phyloP scores from a whole-genome alignment of 345 rosid species.

The Bruguiera sexangula region DNA sequence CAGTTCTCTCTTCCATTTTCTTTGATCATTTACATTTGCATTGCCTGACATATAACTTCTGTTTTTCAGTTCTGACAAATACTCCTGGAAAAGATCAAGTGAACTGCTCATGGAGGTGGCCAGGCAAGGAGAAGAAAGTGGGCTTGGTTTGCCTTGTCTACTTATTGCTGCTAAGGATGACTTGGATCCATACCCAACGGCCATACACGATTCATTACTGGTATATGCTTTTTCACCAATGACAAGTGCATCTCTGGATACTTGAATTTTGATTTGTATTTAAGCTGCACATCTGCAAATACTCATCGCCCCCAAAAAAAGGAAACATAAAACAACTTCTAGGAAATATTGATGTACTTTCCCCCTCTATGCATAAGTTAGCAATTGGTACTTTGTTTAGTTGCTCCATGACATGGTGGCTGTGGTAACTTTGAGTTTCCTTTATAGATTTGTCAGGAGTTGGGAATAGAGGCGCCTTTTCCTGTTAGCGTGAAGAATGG shows the following conservation, averaged over 20 bases:
- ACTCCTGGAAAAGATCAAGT: constrained; percentile 70
- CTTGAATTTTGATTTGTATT: background rate
- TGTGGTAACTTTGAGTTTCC: constrained; percentile 1
- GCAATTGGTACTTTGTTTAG: background rate
- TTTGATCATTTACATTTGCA: constrained; percentile 5
- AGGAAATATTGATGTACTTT: background rate
- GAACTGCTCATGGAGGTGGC: constrained; percentile 66
- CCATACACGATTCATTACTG: constrained; percentile 57
- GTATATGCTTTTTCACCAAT: constrained; percentile 24
- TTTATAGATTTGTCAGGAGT: constrained; percentile 58
- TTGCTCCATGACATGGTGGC: background rate
- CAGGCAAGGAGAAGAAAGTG: constrained; percentile 63
- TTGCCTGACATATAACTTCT: constrained; percentile 20
- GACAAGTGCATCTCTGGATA: constrained; percentile 12
- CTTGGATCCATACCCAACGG: constrained; percentile 54
- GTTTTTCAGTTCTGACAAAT: constrained; percentile 58
- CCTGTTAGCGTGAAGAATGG: constrained; percentile 49
- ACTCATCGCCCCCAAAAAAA: background rate
- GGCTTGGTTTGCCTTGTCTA: constrained; percentile 61
- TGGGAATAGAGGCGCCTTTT: constrained; percentile 66
- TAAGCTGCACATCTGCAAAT: background rate
- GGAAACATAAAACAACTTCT: background rate
- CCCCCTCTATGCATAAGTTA: too few species aligned
- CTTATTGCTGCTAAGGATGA: constrained; percentile 79
- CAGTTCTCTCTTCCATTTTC: too few species aligned